Base-by-base conservation (phyloP, 2,329 filamentous ascomycete genomes). In the Penicillium paneum region DNA sequence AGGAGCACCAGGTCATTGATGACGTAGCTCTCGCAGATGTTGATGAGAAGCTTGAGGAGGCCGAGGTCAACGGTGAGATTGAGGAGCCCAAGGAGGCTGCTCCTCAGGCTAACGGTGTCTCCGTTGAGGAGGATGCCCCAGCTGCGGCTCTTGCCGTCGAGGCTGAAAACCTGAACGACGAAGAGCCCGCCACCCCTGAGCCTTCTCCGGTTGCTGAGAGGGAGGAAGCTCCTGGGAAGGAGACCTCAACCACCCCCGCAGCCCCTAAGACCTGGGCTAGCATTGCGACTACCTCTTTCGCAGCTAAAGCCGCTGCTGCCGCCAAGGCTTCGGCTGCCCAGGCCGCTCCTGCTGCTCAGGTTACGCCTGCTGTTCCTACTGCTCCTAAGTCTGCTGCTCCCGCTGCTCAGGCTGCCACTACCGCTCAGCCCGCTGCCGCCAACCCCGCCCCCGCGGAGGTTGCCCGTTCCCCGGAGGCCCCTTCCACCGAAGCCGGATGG, bases 1-100 rank as follows among this genome's bases (percentile, higher is more conserved):
- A 54, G 28, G 64, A 63, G 40, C 49, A 57, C 11, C 68, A 70
- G 76, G 71, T 73, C 13, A 65, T 69, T 54, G 70, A 67, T 35
- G 71, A 77, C 54, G 61, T 61, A 42, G 79, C 85, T 54, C 74
- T 77, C 36, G 72, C 76, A 21, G 79, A 81, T 64, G 82, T 92
- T 36, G 87, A 91, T 70, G 80, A 90, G 78, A 90, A 91, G 80
- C 81, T 91, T 21, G 87, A 93, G 75, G 83, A 91, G 68, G 79
- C 71, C 56, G 67, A 78, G 63, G 71, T 76, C 57, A 80, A 79
- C 58, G 78, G 76, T 35, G 75, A 76, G 42, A 65, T 67, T 38
- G 68, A 69, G 46, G 65, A 67, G 29, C 54, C 64, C 28, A 56
- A 67, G 41, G 68, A 71, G 41, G 49, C 64, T 29, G 61, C 66